Conservation (phyloP, 2,329 filamentous ascomycete genomes). For the Penicillium digitatum region DNA sequence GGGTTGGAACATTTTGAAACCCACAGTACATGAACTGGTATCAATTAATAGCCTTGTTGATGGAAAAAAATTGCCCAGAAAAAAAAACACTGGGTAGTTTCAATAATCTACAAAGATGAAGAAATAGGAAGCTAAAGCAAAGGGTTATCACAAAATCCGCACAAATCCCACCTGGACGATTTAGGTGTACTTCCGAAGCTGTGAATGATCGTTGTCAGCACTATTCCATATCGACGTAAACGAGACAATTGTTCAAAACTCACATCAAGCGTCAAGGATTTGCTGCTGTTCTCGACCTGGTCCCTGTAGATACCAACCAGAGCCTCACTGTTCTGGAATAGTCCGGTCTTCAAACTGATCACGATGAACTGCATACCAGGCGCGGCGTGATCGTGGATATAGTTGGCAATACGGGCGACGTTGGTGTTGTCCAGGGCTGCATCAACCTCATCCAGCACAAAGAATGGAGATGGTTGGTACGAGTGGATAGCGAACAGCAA, state of each 20-base stretch:
- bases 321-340: slow-evolving; percentile 96
- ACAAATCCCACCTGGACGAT: neutral
- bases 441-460: slow-evolving; percentile 96
- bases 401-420: slow-evolving; percentile 91
- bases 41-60: slow-evolving; percentile 14
- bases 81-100: neutral
- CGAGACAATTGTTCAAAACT: slow-evolving; percentile 45
- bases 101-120: slow-evolving; percentile 25
- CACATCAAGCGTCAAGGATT: slow-evolving; percentile 90
- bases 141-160: slow-evolving; percentile 15
- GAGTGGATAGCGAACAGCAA: slow-evolving; percentile 94
- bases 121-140: slow-evolving; percentile 5
- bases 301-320: slow-evolving; percentile 94
- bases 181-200: slow-evolving; percentile 39
- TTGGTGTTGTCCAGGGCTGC: slow-evolving; percentile 98
- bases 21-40: slow-evolving; percentile 11
- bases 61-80: neutral
- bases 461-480: slow-evolving; percentile 93
- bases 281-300: slow-evolving; percentile 86
- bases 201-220: slow-evolving; percentile 11
- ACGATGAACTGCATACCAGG: slow-evolving; percentile 99
- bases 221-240: neutral
- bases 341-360: slow-evolving; percentile 88
- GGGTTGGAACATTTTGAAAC: neutral
- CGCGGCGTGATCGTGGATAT: slow-evolving; percentile 87